Conservation (phyloP, 192 early-diverging fungal genomes). For the Umbelopsis sp. region DNA sequence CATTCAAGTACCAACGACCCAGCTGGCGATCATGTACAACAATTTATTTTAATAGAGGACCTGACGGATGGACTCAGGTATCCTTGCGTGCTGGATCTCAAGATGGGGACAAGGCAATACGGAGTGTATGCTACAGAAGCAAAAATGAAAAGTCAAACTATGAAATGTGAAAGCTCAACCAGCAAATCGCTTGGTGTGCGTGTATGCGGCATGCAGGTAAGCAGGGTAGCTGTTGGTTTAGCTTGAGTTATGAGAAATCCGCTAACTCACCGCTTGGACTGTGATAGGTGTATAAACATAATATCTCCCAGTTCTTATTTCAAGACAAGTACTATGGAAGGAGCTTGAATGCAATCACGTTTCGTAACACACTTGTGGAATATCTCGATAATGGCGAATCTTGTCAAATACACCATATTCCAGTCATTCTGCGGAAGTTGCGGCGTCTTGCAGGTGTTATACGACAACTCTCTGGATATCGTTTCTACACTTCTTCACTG, state of each 20-base stretch:
- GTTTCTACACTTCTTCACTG: slow-evolving; percentile 91
- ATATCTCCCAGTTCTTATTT: slow-evolving; percentile 65
- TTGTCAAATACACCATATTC: slow-evolving; percentile 79
- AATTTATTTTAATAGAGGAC: slow-evolving; percentile 95
- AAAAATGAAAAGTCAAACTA: slow-evolving; percentile 86
- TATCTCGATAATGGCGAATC: slow-evolving; percentile 87
- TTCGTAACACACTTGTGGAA: slow-evolving; percentile 74
- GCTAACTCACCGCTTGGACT: not conserved
- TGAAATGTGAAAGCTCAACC: slow-evolving; percentile 92
- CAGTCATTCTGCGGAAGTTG: slow-evolving; percentile 75
- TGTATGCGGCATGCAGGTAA: slow-evolving; percentile 97
- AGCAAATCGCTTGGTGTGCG: slow-evolving; percentile 90
- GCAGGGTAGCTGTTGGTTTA: slow-evolving; percentile 15
- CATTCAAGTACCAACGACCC: not conserved
- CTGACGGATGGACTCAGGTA: slow-evolving; percentile 85
- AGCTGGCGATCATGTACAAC: slow-evolving; percentile 31
- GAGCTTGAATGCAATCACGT: slow-evolving; percentile 74
- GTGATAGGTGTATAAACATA: slow-evolving; percentile 25
- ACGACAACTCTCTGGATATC: slow-evolving; percentile 71
- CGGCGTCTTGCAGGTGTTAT: slow-evolving; percentile 75
- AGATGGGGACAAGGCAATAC: slow-evolving; percentile 98
- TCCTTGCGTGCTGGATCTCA: slow-evolving; percentile 96
- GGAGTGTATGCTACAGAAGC: slow-evolving; percentile 83
- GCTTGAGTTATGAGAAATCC: not conserved
- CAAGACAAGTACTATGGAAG: slow-evolving; percentile 97